Evolutionary conservation across 1,139 yeast genomes (phyloP), one percentile per base, ranked within the genome.

Genomic region (Sugiyamaella japonica): DNA sequence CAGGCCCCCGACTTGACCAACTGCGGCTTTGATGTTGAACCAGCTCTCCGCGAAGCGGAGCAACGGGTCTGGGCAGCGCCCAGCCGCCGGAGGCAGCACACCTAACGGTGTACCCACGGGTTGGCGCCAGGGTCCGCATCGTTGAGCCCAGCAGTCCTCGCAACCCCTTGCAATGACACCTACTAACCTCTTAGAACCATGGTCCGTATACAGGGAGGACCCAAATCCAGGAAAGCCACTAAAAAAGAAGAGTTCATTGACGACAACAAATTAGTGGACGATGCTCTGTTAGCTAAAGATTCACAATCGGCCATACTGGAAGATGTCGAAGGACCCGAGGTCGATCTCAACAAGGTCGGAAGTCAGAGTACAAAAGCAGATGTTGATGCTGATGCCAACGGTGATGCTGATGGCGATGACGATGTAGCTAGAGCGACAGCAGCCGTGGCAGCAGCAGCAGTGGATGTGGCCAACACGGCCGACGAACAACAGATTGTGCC

Each of bases 231-330:
- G 15, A 28, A 47, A 34, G 15, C 37, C 16, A 3, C n/a, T 23
- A 38, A 25, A 28, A 29, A 47, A 10, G 50, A 47, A 38, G 20
- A 31, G 9, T 36, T 20, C 10, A 20, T 17, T 10, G 51, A 40
- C 20, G 40, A 39, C 31, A 31, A 48, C 17, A 48, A 48, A 8
- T 9, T 44, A 44, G 51, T 48, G 13, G 51, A 48, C 39, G 51
- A 48, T 13, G 51, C 51, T 36, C 20, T 48, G 12, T 43, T 48
- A 16, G 51, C 51, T 3, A 48, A 48, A 31, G 51, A 48, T 17
- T 48, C 51, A 6, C 46, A 39, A 29, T 31, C 34, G 7, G 39
- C 51, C 7, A 23, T 36, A 8, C 17, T 36, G 10, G 49, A 20
- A 13, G 42, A 45, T 23, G 42, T n/a, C 2, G 49, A 45, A 3